phyloP scores from a whole-genome alignment of 2,329 filamentous ascomycete species.

The Claviceps digitariae region DNA sequence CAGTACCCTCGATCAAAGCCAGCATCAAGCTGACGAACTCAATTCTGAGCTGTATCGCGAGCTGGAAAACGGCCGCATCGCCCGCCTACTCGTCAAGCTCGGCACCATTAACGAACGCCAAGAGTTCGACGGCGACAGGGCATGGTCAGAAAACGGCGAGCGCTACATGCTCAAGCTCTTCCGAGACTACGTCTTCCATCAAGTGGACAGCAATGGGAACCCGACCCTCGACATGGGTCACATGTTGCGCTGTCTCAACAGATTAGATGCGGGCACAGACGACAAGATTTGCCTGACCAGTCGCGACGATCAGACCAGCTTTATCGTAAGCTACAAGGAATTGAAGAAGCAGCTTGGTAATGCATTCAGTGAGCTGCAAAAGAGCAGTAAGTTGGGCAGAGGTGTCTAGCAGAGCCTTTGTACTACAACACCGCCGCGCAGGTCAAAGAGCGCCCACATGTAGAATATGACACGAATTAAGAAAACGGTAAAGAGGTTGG shows the following conservation, averaged over 20 bases:
- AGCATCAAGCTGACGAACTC: constrained; percentile 68
- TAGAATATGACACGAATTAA: neutral
- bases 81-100: constrained; percentile 69
- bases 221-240: constrained; percentile 79
- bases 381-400: constrained; percentile 25
- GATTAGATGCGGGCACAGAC: constrained; percentile 78
- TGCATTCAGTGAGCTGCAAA: constrained; percentile 45
- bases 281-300: constrained; percentile 78
- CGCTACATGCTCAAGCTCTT: constrained; percentile 90
- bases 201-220: constrained; percentile 73
- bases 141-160: constrained; percentile 88
- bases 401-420: constrained; percentile 19
- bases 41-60: constrained; percentile 61
- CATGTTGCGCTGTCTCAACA: constrained; percentile 76
- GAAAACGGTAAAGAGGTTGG: neutral
- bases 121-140: constrained; percentile 62
- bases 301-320: constrained; percentile 78
- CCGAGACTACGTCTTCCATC: constrained; percentile 94
- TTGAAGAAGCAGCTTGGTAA: constrained; percentile 52
- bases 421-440: constrained; percentile 1
- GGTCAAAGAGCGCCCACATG: constrained; percentile 5
- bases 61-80: constrained; percentile 77
- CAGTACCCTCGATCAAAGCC: constrained; percentile 58
- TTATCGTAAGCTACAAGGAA: constrained; percentile 84
- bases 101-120: constrained; percentile 81